Base-by-base conservation (phyloP, 768 basidiomycete species). In the Ephemerocybe angulata region DNA sequence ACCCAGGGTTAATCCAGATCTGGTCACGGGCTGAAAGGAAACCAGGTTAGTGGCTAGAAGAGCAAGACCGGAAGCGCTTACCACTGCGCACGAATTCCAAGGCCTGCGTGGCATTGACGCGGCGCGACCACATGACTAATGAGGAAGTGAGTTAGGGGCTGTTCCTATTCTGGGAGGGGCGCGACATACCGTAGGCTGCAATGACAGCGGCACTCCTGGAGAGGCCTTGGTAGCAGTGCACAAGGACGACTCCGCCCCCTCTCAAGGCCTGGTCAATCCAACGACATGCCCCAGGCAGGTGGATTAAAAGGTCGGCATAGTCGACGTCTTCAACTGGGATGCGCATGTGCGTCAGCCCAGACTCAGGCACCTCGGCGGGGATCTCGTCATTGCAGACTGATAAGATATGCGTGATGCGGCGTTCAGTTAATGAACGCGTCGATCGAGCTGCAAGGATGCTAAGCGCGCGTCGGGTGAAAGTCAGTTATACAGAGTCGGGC, bases 1-100 rank as follows among this genome's bases (percentile, higher is more conserved):
- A 89, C 41, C 87, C 88, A n/a, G 85, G 80, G 58, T 83, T 87
- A 57, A 83, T 80, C 87, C 87, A 89, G 50, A 88, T 86, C 63
- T 88, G 86, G 67, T 87, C 83, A 47, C 87, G 85, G 46, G 81
- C 87, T 89, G 60, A 49, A 58, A 29, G 6, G 31, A 24, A n/a
- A 17, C 12, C 10, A 15, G 54, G 21, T 55, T 12, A 55, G 54
- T 43, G 30, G 53, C n/a, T 25, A 46, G 40, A 55, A 22, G 25
- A 41, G 21, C n/a, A 15, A 40, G 40, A 51, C 35, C 50, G 24
- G 43, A 30, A 30, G 11, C 35, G 55, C 70, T 57, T 65, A 85
- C 88, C 83, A 69, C 75, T 65, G 65, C 87, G 78, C 56, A 90
- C 80, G 30, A 71, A 70, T 47, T 82, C 77, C 62, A 88, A 71